Evolutionary conservation across 768 basidiomycete species (phyloP).

Genomic region (Panaeolus papilionaceus): DNA sequence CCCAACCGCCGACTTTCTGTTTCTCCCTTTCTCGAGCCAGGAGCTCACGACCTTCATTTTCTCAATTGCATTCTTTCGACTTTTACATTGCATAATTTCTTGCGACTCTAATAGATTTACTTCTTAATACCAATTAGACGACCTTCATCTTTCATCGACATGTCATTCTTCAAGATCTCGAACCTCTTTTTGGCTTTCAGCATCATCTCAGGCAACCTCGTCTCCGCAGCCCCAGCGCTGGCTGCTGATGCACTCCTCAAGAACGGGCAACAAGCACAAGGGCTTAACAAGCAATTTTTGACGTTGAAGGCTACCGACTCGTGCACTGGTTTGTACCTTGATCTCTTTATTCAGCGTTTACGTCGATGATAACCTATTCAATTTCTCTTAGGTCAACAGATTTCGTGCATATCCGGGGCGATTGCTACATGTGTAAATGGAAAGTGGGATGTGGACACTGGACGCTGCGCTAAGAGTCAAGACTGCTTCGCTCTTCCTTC

Average conservation of each 20-base stretch:
- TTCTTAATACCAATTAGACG: conserved; percentile 12
- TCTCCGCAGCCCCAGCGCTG: conserved; percentile 40
- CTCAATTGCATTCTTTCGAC: conserved; percentile 26
- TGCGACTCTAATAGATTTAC: background rate
- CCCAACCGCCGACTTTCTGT: conserved; percentile 21
- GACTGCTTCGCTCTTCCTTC: conserved; percentile 62
- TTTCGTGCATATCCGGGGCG: conserved; percentile 49
- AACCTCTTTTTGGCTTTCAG: conserved; percentile 30
- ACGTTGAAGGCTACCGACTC: conserved; percentile 45
- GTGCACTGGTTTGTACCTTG: conserved; percentile 47
- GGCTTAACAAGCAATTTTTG: conserved; percentile 54
- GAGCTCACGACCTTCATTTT: conserved; percentile 33
- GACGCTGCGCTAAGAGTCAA: conserved; percentile 41
- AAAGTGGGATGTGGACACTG: conserved; percentile 43
- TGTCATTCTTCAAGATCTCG: conserved; percentile 25
- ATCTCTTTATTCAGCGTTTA: background rate
- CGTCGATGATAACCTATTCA: background rate
- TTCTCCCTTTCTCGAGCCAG: conserved; percentile 36
- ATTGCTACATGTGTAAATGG: conserved; percentile 48
- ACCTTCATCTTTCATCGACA: conserved; percentile 19
- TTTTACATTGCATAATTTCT: conserved; percentile 20
- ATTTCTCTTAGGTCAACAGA: conserved; percentile 41
- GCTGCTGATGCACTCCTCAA: conserved; percentile 48
- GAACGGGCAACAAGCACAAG: conserved; percentile 58
- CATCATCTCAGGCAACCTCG: conserved; percentile 30